Evolutionary conservation across 2,329 filamentous ascomycete species (phyloP).

Genomic region (Aspergillus sp.): DNA sequence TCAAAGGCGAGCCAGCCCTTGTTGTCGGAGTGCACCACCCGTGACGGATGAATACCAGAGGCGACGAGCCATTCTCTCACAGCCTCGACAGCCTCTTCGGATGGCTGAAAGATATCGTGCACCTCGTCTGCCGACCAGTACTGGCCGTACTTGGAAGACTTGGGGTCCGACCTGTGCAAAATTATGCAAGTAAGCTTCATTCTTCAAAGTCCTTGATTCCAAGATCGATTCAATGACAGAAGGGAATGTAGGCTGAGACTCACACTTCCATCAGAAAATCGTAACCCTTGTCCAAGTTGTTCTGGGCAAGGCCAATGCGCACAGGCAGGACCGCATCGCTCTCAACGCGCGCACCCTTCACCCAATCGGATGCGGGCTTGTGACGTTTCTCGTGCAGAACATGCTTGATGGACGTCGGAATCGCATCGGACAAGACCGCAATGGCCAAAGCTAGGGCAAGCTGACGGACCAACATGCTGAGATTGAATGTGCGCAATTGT

Average conservation of each 20-base stretch:
- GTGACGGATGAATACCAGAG: conserved; percentile 53
- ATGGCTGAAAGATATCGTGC: conserved; percentile 47
- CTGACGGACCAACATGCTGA: conserved; percentile 8
- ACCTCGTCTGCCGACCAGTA: conserved; percentile 49
- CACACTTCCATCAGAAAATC: conserved; percentile 46
- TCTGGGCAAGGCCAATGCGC: conserved; percentile 51
- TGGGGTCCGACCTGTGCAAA: conserved; percentile 41
- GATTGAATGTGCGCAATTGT: not conserved
- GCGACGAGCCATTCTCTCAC: conserved; percentile 58
- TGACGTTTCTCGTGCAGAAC: conserved; percentile 48
- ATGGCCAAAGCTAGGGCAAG: conserved; percentile 18
- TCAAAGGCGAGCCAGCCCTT: conserved; percentile 59
- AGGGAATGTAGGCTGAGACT: conserved; percentile 1
- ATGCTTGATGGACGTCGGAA: conserved; percentile 36
- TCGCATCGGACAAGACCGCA: conserved; percentile 25
- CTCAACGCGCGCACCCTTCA: conserved; percentile 40
- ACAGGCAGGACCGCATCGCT: conserved; percentile 44
- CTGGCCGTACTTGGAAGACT: conserved; percentile 45
- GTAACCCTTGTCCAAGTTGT: conserved; percentile 48
- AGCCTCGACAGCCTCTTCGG: conserved; percentile 49
- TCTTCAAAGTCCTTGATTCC: not conserved
- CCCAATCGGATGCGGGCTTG: conserved; percentile 37
- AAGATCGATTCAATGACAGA: not conserved
- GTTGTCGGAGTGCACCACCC: conserved; percentile 54
- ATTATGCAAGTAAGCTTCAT: not conserved